These are phyloP conservation scores for Ascochyta pisi DNA, from an alignment of 2,329 filamentous ascomycete genomes.

Conservation along the genomic window DNA sequence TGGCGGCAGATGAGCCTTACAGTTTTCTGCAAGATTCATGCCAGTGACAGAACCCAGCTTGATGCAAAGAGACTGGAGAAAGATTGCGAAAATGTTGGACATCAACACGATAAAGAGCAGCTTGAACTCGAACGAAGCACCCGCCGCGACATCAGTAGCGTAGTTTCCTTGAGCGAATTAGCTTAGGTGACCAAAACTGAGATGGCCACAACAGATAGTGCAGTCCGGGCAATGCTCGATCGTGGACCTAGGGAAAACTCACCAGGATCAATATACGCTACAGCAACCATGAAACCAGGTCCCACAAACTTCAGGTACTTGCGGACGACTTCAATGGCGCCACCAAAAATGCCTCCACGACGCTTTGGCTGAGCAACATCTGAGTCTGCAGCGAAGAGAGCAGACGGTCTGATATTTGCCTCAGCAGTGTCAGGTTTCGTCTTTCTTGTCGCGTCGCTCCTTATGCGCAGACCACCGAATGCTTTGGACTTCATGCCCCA, in stretches of 20 bases:
- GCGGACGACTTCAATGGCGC: conserved; percentile 21
- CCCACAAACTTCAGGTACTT: conserved; percentile 67
- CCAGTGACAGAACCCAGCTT: conserved; percentile 61
- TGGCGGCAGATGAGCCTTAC: conserved; percentile 56
- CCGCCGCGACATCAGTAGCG: conserved; percentile 72
- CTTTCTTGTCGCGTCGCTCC: conserved; percentile 1
- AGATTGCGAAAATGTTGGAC: conserved; percentile 74
- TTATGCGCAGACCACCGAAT: background rate
- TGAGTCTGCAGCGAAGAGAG: conserved; percentile 7
- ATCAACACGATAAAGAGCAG: conserved; percentile 73
- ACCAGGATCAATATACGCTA: conserved; percentile 58
- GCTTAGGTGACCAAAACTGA: background rate
- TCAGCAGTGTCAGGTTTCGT: background rate
- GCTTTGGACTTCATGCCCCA: background rate
- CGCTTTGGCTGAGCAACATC: background rate
- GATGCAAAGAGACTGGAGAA: conserved; percentile 71
- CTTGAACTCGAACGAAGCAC: conserved; percentile 69
- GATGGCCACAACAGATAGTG: background rate
- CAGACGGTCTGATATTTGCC: background rate
- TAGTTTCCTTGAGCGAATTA: conserved; percentile 63
- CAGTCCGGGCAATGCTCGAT: background rate
- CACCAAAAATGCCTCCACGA: conserved; percentile 2
- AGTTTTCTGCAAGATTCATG: conserved; percentile 58
- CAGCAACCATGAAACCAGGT: conserved; percentile 68
- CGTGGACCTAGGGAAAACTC: background rate